A percentile compares a stretch with the other conserved stretches of the same genome.
phyloP scores from a whole-genome alignment of 768 basidiomycete genomes.

The Cantharellus anzutake region DNA sequence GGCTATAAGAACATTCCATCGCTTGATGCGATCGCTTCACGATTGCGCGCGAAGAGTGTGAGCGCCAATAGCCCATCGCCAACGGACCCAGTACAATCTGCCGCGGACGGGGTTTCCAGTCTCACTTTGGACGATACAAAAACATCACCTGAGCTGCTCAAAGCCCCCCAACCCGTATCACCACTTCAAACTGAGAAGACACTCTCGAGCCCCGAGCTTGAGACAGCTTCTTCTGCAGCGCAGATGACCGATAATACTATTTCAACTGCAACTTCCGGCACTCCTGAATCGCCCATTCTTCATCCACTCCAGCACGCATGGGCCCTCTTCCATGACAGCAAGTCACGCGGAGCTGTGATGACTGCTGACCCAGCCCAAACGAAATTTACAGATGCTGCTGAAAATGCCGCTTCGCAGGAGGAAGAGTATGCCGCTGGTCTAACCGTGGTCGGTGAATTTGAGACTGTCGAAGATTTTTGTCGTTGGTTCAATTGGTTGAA shows the following conservation, averaged over 20 bases:
- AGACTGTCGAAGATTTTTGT: constrained; percentile 79
- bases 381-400: constrained; percentile 12
- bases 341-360: constrained; percentile 36
- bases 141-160: constrained; percentile 24
- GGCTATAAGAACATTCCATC: constrained; percentile 82
- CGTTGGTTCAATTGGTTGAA: constrained; percentile 91
- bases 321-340: constrained; percentile 84
- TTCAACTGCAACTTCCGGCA: background rate
- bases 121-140: constrained; percentile 29
- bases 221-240: background rate
- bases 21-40: constrained; percentile 68
- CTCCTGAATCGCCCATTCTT: background rate
- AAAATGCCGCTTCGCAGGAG: background rate
- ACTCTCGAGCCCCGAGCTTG: background rate
- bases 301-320: constrained; percentile 75
- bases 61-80: background rate
- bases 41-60: constrained; percentile 23
- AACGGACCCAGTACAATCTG: background rate
- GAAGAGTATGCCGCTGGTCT: constrained; percentile 66
- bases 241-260: background rate
- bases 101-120: constrained; percentile 33
- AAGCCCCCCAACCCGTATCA: constrained; percentile 69
- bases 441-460: constrained; percentile 73
- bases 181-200: constrained; percentile 17
- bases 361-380: constrained; percentile 27